Conservation (phyloP, 1,284 basidiomycete species). For the Xerocomus tenax region DNA sequence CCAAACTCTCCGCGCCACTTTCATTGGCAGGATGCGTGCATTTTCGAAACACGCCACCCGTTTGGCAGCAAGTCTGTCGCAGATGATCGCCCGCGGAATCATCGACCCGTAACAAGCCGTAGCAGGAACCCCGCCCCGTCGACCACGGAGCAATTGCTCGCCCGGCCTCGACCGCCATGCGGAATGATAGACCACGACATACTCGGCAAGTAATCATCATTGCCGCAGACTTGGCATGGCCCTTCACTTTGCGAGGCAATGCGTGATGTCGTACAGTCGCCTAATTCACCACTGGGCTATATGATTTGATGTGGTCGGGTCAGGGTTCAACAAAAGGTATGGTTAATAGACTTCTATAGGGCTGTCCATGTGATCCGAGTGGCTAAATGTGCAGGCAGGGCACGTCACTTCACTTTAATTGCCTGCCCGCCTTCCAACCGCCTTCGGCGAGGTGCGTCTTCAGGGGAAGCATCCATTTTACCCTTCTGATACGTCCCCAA, state of each 20-base stretch:
- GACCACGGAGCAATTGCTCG: constrained; percentile 15
- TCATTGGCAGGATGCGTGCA: constrained; percentile 9
- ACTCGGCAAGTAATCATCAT: constrained; percentile 6
- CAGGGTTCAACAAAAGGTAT: constrained; percentile 18
- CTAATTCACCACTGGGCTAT: constrained; percentile 22
- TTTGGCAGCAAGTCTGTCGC: constrained; percentile 6
- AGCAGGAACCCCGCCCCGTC: constrained; percentile 18
- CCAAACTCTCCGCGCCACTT: constrained; percentile 19
- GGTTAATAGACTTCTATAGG: constrained; percentile 19
- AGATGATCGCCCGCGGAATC: constrained; percentile 22
- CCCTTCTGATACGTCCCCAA: constrained; percentile 38
- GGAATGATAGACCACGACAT: not conserved
- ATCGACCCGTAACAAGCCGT: constrained; percentile 15
- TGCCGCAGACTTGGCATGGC: constrained; percentile 7
- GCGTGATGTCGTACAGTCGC: constrained; percentile 3
- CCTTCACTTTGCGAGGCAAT: constrained; percentile 11
- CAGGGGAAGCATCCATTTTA: constrained; percentile 33
- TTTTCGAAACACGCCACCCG: constrained; percentile 15
- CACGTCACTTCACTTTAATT: constrained; percentile 48
- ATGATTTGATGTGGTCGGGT: constrained; percentile 21
- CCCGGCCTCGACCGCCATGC: constrained; percentile 3
- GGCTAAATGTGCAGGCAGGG: constrained; percentile 11
- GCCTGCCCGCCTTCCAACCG: constrained; percentile 54
- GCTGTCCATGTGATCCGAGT: constrained; percentile 27
- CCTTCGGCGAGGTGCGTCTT: constrained; percentile 51